Conservation (phyloP, 305 asterid genomes). For the Fraxinus platypoda region DNA sequence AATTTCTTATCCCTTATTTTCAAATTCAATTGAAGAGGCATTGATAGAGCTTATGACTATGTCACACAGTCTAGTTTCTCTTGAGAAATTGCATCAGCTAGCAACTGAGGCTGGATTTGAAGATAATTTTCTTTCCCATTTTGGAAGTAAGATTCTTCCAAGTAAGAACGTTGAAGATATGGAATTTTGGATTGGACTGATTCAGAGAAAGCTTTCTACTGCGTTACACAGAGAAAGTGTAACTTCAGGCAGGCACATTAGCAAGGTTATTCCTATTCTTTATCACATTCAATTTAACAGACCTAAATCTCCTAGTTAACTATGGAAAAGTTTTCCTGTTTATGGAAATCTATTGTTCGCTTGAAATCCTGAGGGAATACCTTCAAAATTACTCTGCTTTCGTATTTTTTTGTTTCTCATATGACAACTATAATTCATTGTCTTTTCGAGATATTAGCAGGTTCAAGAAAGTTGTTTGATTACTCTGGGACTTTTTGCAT, state of each 20-base stretch:
- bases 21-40: constrained; percentile 41
- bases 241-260: constrained; percentile 34
- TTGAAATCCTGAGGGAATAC: background rate
- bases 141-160: constrained; percentile 65
- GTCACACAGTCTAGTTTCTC: constrained; percentile 51
- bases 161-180: constrained; percentile 50
- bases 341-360: background rate
- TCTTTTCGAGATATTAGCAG: constrained; percentile 30
- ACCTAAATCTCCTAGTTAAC: background rate
- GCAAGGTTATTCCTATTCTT: constrained; percentile 43
- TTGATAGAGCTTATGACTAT: constrained; percentile 56
- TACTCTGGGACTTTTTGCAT: constrained; percentile 65
- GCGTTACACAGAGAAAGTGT: constrained; percentile 75
- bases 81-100: constrained; percentile 57
- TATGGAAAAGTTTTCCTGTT: background rate
- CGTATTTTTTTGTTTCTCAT: constrained; percentile 3
- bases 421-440: background rate
- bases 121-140: constrained; percentile 61
- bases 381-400: background rate
- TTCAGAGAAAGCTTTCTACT: constrained; percentile 53
- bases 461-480: constrained; percentile 60
- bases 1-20: constrained; percentile 41
- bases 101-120: constrained; percentile 82
- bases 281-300: background rate
- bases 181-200: constrained; percentile 79